Base-by-base conservation (phyloP, 192 early-diverging fungal genomes). In the Coemansia sp. region DNA sequence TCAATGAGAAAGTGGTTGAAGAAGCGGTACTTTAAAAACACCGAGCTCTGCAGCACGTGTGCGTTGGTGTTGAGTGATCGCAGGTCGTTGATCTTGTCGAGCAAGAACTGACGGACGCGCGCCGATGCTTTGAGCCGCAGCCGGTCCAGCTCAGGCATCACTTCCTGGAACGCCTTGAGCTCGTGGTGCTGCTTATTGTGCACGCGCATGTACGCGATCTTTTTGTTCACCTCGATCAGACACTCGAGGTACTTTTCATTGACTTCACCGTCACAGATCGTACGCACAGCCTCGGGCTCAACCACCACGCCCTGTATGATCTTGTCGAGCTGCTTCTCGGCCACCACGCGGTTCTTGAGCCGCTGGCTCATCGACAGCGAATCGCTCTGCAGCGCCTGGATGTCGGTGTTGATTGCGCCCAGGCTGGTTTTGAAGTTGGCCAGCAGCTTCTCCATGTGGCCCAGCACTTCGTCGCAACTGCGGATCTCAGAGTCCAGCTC, bases 101-200 rank as follows among this genome's bases (percentile, higher is more conserved):
- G 70, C 52, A 97, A 83, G 61, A 93, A 97, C 43, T 94, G 91
- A 10, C 95, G 87, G 59, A 95, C 89, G 64, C 91, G 93, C 39
- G 88, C 86, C 5, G 90, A 83, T 12, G 93, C 90, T 80, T 89
- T 91, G 35, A 95, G 67, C 4, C 93, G 81, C 61, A 96, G 70
- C n/a, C 92, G 81, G 56, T 99, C 97, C 35, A 99, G 68, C 75
- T 97, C 97, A 1, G 97, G 95, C 8, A 88, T 91, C 24, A 94
- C 86, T 66, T 96, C 91, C 58, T 89, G 87, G 32, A 96, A 76
- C 4, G 92, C 93, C 39, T 81, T 73, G 43, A 98, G 86, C 55
- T 89, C 84, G 50, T 86, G 81, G 14, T 88, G 84, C 73, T 93
- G 90, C 61, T 91, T 86, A 50, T 79, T 72, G 55, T 90, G 88